These are phyloP conservation scores for Kwoniella dejecticola DNA, from an alignment of 768 basidiomycete genomes.

Conservation along the genomic window DNA sequence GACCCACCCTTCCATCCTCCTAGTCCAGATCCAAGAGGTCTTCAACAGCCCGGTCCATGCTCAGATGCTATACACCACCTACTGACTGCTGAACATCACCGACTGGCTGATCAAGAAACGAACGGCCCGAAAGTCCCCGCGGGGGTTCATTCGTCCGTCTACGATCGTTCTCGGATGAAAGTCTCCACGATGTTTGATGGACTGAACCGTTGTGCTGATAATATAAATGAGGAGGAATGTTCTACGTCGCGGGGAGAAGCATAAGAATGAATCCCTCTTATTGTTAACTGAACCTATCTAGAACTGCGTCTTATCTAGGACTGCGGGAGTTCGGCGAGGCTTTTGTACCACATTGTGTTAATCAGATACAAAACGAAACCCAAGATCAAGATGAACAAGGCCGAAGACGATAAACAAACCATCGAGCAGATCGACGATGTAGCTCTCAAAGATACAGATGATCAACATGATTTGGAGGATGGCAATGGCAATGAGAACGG, in stretches of 20 bases:
- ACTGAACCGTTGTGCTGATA: too few species aligned
- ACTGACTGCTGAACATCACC: too few species aligned
- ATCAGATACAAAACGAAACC: neutral
- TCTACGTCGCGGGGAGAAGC: too few species aligned
- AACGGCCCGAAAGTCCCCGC: neutral
- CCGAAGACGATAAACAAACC: slow-evolving; percentile 14
- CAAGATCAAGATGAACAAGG: neutral
- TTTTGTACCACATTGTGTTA: too few species aligned
- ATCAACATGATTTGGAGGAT: neutral
- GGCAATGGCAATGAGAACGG: neutral
- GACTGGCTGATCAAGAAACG: too few species aligned
- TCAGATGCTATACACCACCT: too few species aligned
- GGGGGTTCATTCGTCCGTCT: neutral
- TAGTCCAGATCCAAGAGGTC: neutral
- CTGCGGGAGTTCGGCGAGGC: too few species aligned
- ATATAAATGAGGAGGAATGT: too few species aligned
- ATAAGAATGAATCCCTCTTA: too few species aligned
- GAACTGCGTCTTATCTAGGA: too few species aligned
- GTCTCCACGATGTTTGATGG: neutral
- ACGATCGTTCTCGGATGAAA: neutral
- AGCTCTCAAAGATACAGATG: neutral
- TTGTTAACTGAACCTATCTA: too few species aligned
- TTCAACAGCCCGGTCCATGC: too few species aligned
- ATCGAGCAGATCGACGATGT: slow-evolving; percentile 14
- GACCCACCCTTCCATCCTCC: neutral